A percentile compares a stretch with the other conserved stretches of the same genome.
Conservation (phyloP, 192 early-diverging fungal genomes). For the Coemansia biformis region DNA sequence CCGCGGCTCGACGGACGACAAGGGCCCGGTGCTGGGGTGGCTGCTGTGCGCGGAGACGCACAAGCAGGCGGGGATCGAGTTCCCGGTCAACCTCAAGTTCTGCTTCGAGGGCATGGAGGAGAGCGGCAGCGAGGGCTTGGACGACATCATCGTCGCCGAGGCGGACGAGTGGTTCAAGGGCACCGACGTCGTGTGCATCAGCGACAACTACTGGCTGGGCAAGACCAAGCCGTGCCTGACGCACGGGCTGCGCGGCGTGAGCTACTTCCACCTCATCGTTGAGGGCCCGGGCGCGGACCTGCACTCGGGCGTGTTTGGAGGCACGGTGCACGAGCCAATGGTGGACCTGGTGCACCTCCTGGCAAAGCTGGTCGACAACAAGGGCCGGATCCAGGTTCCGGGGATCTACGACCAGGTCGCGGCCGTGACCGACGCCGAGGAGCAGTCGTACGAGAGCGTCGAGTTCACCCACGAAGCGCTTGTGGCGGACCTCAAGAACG, state of each 20-base stretch:
- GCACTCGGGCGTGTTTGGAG: slow-evolving; percentile 95
- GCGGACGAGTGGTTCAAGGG: slow-evolving; percentile 84
- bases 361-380: slow-evolving; percentile 71
- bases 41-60: slow-evolving; percentile 92
- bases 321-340: slow-evolving; percentile 97
- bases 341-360: slow-evolving; percentile 84
- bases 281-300: slow-evolving; percentile 84
- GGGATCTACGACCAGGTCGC: slow-evolving; percentile 91
- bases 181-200: slow-evolving; percentile 94
- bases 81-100: slow-evolving; percentile 94
- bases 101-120: slow-evolving; percentile 97
- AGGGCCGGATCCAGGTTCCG: slow-evolving; percentile 87
- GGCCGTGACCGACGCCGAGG: slow-evolving; percentile 74
- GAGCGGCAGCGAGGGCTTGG: slow-evolving; percentile 89
- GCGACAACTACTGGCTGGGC: slow-evolving; percentile 98
- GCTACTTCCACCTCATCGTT: slow-evolving; percentile 62
- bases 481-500: slow-evolving; percentile 68
- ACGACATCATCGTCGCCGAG: slow-evolving; percentile 79
- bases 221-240: slow-evolving; percentile 95
- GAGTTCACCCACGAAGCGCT: slow-evolving; percentile 62
- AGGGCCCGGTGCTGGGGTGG: slow-evolving; percentile 97
- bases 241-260: slow-evolving; percentile 85
- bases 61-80: slow-evolving; percentile 80
- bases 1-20: slow-evolving; percentile 94
- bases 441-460: slow-evolving; percentile 72